Conservation (phyloP, 805 yeast species). For the Candida maris region DNA sequence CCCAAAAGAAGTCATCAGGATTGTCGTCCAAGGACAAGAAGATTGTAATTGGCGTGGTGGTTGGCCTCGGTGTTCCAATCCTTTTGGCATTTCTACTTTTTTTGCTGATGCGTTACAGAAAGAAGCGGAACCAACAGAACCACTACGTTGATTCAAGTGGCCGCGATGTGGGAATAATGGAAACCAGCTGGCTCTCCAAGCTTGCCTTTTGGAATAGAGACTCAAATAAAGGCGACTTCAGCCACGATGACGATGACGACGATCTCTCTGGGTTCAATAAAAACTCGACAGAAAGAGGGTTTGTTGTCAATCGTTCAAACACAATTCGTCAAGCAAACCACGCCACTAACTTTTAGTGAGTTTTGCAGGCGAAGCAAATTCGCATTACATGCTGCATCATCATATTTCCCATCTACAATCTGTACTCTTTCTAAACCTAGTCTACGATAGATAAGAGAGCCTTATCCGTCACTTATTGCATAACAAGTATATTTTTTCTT, state of each 20-base stretch:
- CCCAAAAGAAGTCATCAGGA: slow-evolving; percentile 31
- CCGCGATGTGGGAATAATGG: slow-evolving; percentile 28
- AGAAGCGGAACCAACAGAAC: slow-evolving; percentile 16
- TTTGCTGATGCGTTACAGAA: slow-evolving; percentile 14
- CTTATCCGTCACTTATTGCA: too few relatives aligned
- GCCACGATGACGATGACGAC: slow-evolving; percentile 21
- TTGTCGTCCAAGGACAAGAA: slow-evolving; percentile 47
- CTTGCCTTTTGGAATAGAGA: slow-evolving; percentile 25
- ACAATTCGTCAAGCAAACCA: slow-evolving; percentile 27
- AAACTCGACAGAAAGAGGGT: slow-evolving; percentile 24
- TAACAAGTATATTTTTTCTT: too few relatives aligned
- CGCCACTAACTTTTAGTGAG: slow-evolving; percentile 23
- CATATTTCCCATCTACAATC: too few relatives aligned
- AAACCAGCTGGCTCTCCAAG: slow-evolving; percentile 23
- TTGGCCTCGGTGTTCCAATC: slow-evolving; percentile 67
- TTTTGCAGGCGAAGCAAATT: too few relatives aligned
- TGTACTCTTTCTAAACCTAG: too few relatives aligned
- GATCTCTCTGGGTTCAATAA: slow-evolving; percentile 13
- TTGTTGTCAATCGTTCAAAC: slow-evolving; percentile 29
- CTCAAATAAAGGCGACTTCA: slow-evolving; percentile 22
- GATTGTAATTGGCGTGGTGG: slow-evolving; percentile 64
- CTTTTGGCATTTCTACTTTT: slow-evolving; percentile 31
- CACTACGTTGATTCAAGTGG: slow-evolving; percentile 35
- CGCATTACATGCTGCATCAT: too few relatives aligned
- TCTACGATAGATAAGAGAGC: too few relatives aligned